Percentiles rank a stretch among this genome's conserved stretches.
Evolutionary conservation across 2,329 filamentous ascomycete genomes (phyloP).

Genomic region (Clarireedia sp.): DNA sequence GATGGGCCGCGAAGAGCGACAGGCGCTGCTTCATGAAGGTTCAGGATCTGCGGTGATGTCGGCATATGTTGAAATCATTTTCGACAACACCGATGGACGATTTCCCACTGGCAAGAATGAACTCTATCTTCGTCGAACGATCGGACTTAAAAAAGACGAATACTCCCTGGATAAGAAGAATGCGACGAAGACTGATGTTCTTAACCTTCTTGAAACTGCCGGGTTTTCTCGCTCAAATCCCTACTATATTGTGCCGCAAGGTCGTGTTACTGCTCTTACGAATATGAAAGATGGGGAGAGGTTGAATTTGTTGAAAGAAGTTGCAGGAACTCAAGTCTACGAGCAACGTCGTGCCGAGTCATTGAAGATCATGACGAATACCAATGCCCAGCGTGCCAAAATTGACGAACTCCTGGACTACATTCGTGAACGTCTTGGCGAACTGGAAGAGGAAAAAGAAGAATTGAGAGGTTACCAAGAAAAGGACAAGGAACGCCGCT

Average conservation of each 20-base stretch:
- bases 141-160: slow-evolving; percentile 96
- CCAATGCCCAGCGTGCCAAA: slow-evolving; percentile 86
- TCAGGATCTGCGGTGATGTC: slow-evolving; percentile 97
- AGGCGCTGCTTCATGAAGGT: slow-evolving; percentile 93
- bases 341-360: slow-evolving; percentile 87
- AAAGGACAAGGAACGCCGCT: slow-evolving; percentile 84
- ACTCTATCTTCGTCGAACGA: slow-evolving; percentile 83
- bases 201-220: slow-evolving; percentile 90
- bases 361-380: slow-evolving; percentile 93
- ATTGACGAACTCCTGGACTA: slow-evolving; percentile 89
- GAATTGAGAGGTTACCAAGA: slow-evolving; percentile 91
- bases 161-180: slow-evolving; percentile 97
- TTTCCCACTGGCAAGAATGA: slow-evolving; percentile 91
- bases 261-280: slow-evolving; percentile 87
- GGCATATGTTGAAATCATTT: slow-evolving; percentile 98
- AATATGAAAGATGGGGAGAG: slow-evolving; percentile 98
- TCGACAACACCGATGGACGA: slow-evolving; percentile 93
- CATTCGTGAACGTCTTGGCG: slow-evolving; percentile 80
- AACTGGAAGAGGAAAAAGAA: slow-evolving; percentile 95
- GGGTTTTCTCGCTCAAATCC: slow-evolving; percentile 96
- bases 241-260: slow-evolving; percentile 98
- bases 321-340: slow-evolving; percentile 97
- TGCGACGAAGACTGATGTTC: slow-evolving; percentile 86
- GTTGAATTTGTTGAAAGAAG: slow-evolving; percentile 85
- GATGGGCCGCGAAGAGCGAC: slow-evolving; percentile 91